phyloP scores from a whole-genome alignment of 495 filamentous ascomycete genomes.

The Ascodesmis nigricans region DNA sequence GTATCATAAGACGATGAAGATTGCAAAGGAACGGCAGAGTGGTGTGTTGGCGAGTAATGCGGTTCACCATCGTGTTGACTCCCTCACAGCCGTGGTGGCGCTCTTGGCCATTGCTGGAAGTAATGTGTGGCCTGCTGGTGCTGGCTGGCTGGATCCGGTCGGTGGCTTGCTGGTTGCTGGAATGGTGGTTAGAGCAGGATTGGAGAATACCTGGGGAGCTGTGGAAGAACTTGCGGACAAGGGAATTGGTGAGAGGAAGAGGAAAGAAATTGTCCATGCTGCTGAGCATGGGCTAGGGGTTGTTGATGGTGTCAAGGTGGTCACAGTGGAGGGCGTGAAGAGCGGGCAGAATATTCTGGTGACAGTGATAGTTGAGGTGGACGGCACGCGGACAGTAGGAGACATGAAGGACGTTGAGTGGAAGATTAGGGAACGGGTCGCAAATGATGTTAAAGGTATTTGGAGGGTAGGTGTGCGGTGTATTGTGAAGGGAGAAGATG shows the following conservation, averaged over 20 bases:
- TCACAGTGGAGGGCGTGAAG: slow-evolving; percentile 80
- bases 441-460: slow-evolving; percentile 55
- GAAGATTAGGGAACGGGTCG: slow-evolving; percentile 42
- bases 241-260: slow-evolving; percentile 67
- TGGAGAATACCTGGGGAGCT: slow-evolving; percentile 59
- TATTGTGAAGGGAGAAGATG: slow-evolving; percentile 32
- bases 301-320: slow-evolving; percentile 45
- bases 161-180: slow-evolving; percentile 76
- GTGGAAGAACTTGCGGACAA: slow-evolving; percentile 75
- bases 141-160: slow-evolving; percentile 84
- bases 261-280: slow-evolving; percentile 37
- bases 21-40: slow-evolving; percentile 81
- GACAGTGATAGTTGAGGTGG: slow-evolving; percentile 64
- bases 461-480: slow-evolving; percentile 64
- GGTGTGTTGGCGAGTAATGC: slow-evolving; percentile 95
- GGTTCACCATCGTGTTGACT: slow-evolving; percentile 88
- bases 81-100: slow-evolving; percentile 80
- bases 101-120: slow-evolving; percentile 68
- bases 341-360: slow-evolving; percentile 86
- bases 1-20: slow-evolving; percentile 72
- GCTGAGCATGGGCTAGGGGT: slow-evolving; percentile 32
- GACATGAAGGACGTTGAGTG: slow-evolving; percentile 48
- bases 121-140: slow-evolving; percentile 27
- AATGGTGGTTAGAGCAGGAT: slow-evolving; percentile 81
- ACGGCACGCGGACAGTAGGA: slow-evolving; percentile 45